phyloP scores from a whole-genome alignment of 2,329 filamentous ascomycete genomes.

The Fusarium sp. region DNA sequence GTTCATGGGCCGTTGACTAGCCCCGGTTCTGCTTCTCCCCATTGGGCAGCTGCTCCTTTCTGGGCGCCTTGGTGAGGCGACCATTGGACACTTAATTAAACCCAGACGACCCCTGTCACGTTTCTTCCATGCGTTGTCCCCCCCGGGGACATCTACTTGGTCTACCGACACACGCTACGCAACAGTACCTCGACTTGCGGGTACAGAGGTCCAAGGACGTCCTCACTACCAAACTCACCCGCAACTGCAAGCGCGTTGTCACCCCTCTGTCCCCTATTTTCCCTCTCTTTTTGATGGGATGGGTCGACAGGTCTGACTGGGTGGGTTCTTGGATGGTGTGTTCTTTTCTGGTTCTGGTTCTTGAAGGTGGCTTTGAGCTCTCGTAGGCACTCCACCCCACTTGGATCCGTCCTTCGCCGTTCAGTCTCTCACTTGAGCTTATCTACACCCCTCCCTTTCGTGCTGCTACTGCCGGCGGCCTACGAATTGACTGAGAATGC shows the following conservation, averaged over 20 bases:
- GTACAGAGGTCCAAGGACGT: conserved; percentile 23
- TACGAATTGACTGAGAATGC: conserved; percentile 38
- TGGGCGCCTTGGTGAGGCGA: conserved; percentile 53
- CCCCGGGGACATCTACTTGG: conserved; percentile 47
- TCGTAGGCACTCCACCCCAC: conserved; percentile 29
- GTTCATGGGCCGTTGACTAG: conserved; percentile 60
- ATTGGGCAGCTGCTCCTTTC: conserved; percentile 64
- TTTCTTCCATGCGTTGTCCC: conserved; percentile 65
- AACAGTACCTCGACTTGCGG: conserved; percentile 32
- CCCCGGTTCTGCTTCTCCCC: conserved; percentile 60
- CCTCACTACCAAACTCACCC: conserved; percentile 21
- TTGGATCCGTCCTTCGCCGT: conserved; percentile 27
- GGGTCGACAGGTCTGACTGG: conserved; percentile 24
- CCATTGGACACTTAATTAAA: conserved; percentile 68
- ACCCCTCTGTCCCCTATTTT: conserved; percentile 37
- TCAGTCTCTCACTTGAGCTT: conserved; percentile 14
- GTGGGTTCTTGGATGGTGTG: conserved; percentile 26
- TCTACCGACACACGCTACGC: conserved; percentile 30
- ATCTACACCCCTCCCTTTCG: conserved; percentile 18
- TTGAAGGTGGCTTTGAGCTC: conserved; percentile 33
- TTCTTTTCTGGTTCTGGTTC: conserved; percentile 38
- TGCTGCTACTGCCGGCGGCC: conserved; percentile 25
- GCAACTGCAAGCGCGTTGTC: conserved; percentile 19
- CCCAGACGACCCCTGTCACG: conserved; percentile 62
- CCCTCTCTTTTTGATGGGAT: conserved; percentile 21